Base-by-base conservation (phyloP, 371 early-diverging fungal species). In the Chytridiales sp. region DNA sequence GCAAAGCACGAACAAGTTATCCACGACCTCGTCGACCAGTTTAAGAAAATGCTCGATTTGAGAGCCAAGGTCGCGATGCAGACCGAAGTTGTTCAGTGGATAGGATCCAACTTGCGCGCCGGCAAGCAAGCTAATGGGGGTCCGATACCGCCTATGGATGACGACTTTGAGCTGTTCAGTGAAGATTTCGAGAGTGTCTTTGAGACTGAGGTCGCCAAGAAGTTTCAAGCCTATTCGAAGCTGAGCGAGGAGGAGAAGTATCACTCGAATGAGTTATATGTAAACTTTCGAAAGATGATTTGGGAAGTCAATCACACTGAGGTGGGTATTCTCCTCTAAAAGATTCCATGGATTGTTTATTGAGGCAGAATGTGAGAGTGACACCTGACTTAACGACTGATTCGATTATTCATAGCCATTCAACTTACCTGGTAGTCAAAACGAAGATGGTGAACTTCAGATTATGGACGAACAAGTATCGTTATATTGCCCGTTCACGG, bases 331-430 rank as follows among this genome's bases (percentile, higher is more conserved):
- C 30, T 24, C 38, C 11, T 38, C 48, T 31, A n/a, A n/a, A n/a
- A n/a, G n/a, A n/a, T n/a, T n/a, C n/a, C n/a, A n/a, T n/a, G n/a
- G 11, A 15, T 30, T 9, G 9, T 48, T 48, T 15, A 4, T 26
- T 30, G 17, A 11, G 21, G 4, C 29, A 27, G 21, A 4, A 11
- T 11, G 17, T 9, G 4, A 48, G 4, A 27, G 8, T 31, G 17
- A 19, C 11, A 15, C 19, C 52, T 11, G n/a, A 11, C 29, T 26
- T 8, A 26, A n/a, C n/a, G n/a, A n/a, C n/a, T n/a, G n/a, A n/a
- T n/a, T n/a, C n/a, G n/a, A n/a, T n/a, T n/a, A n/a, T n/a, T 48
- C 22, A 9, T 38, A 51, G 52, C 35, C 52, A 5, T 51, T 51
- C 52, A 8, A 24, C 6, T 15, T 51, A 21, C 22, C 32, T 24